Conservation (phyloP, 768 basidiomycete genomes). For the Suillus tomentosus region DNA sequence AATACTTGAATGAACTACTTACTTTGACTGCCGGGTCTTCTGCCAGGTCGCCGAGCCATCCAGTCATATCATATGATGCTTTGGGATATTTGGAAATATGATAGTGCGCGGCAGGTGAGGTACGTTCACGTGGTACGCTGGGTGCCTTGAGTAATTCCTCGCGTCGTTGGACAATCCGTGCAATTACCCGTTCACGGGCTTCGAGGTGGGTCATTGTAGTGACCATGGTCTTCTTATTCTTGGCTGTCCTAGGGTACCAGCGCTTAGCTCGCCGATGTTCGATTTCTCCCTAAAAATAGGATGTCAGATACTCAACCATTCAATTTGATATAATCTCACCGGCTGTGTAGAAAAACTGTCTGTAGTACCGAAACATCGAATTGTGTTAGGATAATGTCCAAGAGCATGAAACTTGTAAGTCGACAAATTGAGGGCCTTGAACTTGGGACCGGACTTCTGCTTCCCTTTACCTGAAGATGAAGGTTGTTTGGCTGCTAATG, state of each 20-base stretch:
- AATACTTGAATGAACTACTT: too few relatives aligned
- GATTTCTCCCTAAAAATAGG: conserved; percentile 37
- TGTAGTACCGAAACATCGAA: conserved; percentile 30
- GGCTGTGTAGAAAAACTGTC: conserved; percentile 39
- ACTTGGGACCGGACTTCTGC: background rate
- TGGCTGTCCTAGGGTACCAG: conserved; percentile 39
- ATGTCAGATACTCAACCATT: background rate
- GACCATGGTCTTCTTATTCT: conserved; percentile 27
- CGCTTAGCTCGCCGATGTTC: conserved; percentile 39
- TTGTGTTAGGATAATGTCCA: conserved; percentile 8
- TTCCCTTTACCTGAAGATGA: background rate
- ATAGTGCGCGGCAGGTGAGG: conserved; percentile 27
- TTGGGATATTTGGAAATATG: conserved; percentile 26
- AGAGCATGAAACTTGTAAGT: conserved; percentile 23
- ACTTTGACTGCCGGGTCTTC: too few relatives aligned
- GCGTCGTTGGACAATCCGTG: background rate
- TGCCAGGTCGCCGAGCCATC: background rate
- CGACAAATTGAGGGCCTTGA: conserved; percentile 14
- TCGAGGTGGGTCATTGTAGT: background rate
- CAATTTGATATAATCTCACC: conserved; percentile 22
- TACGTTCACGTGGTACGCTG: conserved; percentile 17
- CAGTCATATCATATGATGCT: conserved; percentile 31
- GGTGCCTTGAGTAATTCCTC: background rate
- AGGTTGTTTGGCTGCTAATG: conserved; percentile 6
- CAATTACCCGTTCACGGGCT: conserved; percentile 14